Evolutionary conservation across 1,284 basidiomycete genomes (phyloP), one percentile per base, ranked within the genome.

Genomic region (Moniliella sp.): DNA sequence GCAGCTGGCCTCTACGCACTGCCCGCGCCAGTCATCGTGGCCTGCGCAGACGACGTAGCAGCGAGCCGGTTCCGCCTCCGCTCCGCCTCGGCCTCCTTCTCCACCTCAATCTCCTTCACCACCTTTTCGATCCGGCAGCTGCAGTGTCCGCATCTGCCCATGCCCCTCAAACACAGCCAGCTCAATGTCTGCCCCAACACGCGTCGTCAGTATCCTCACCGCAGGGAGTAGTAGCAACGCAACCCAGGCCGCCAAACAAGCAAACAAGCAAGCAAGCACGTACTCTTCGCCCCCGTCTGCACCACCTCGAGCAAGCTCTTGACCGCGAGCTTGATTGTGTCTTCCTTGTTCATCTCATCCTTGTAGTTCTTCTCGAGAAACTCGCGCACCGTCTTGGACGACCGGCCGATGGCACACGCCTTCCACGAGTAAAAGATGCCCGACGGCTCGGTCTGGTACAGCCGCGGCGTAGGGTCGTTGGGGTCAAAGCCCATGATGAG

Each of bases 321-420:
- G 50, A 97, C 73, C 0, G 91, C 81, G 25, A 97, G 67, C 62
- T 94, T 94, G 65, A 97, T 80, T 30, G 78, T 74, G 38, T 86
- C 81, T 25, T 84, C 83, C 39, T 79, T 70, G 9, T 71, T 68
- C 65, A 93, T 69, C 45, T 80, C 79, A 43, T 93, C 84, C 48
- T 76, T 81, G 66, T 91, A 81, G 56, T 94, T 93, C 71, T 97
- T 97, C 65, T 97, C 91, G 37, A 99, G 64, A 64, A 97, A 99
- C 61, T 99, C 91, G 34, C 88, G 76, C 8, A 99, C 91, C 3
- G 91, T 97, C 67, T 97, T 97, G 10, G 81, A 84, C 9, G 84
- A 91, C 32, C 91, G 75, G 15, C 91, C 91, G 51, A 99, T 93
- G 4, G 91, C 82, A 18, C 31, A 29, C 35, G 80, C 83, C 74